These are phyloP conservation scores for Yamadazyma philogaea DNA, from an alignment of 805 yeast genomes.

Conservation along the genomic window DNA sequence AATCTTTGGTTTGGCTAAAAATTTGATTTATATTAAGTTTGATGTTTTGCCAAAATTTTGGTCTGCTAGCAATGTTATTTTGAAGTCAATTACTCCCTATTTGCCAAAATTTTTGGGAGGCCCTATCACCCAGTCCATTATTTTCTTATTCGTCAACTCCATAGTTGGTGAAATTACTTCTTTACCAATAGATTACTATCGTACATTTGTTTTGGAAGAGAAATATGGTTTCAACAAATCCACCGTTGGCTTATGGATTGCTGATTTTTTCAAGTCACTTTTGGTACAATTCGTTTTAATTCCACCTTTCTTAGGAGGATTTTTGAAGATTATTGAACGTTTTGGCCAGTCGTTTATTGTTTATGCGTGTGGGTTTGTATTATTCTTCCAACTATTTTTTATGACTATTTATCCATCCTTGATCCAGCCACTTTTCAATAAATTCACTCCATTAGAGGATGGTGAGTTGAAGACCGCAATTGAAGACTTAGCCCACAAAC, in stretches of 20 bases:
- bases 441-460: conserved; percentile 81
- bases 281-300: conserved; percentile 57
- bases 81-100: conserved; percentile 48
- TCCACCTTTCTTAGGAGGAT: conserved; percentile 67
- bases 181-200: conserved; percentile 71
- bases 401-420: conserved; percentile 79
- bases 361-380: conserved; percentile 70
- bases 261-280: conserved; percentile 65
- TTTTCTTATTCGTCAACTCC: conserved; percentile 53
- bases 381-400: conserved; percentile 67
- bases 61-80: conserved; percentile 54
- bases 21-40: conserved; percentile 53
- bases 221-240: conserved; percentile 89
- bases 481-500: conserved; percentile 70
- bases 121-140: conserved; percentile 65
- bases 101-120: conserved; percentile 47
- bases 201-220: conserved; percentile 86
- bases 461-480: conserved; percentile 84
- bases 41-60: conserved; percentile 48
- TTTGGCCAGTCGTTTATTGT: conserved; percentile 80
- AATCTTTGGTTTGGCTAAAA: conserved; percentile 50
- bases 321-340: conserved; percentile 75
- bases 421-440: conserved; percentile 91
- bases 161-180: conserved; percentile 52
- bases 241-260: conserved; percentile 66